Conservation (phyloP, 176 grass and related monocot genomes). For the Neostapfia colusana region DNA sequence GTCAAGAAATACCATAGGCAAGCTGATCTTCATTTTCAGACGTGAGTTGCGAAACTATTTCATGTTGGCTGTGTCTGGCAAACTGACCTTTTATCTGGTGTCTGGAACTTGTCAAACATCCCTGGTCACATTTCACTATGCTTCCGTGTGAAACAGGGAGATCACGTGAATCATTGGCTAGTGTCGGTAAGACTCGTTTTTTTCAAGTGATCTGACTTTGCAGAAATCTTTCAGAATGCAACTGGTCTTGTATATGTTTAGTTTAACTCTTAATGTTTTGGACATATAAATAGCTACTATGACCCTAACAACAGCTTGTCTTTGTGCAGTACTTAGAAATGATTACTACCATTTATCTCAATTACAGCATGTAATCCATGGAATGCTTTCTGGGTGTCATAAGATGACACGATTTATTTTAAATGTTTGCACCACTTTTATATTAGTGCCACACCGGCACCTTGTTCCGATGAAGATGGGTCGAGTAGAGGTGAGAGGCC, state of each 20-base stretch:
- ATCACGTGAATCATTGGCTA: conserved; percentile 47
- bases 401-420: background rate
- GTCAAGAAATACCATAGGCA: conserved; percentile 48
- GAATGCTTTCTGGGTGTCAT: background rate
- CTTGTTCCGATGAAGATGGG: too few species aligned
- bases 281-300: background rate
- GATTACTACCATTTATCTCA: background rate
- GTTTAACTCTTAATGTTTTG: background rate
- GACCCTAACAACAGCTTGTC: background rate
- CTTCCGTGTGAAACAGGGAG: conserved; percentile 42
- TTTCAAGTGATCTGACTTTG: background rate
- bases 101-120: conserved; percentile 43
- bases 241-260: background rate
- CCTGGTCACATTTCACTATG: conserved; percentile 43
- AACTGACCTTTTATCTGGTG: background rate
- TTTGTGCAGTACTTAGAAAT: too few species aligned
- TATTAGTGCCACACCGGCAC: too few species aligned
- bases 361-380: background rate
- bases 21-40: background rate
- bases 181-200: conserved; percentile 30
- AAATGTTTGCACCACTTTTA: too few species aligned
- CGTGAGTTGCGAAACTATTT: background rate
- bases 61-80: background rate
- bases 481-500: too few species aligned
- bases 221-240: background rate